Conservation (phyloP, 192 early-diverging fungal species). For the Backusella morwellensis region DNA sequence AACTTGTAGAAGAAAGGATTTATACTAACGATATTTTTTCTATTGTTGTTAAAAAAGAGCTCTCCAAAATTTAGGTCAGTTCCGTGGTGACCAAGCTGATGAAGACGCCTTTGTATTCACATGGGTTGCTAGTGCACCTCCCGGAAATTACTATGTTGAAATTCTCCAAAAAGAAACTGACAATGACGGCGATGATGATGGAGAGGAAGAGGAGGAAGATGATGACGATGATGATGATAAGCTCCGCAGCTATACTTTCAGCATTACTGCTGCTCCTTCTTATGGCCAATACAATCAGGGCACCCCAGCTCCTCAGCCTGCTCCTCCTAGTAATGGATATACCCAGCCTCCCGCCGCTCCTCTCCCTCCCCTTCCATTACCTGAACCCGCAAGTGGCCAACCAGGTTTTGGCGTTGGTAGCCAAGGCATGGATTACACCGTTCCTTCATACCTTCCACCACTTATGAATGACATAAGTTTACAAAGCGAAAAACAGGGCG, state of each 20-base stretch:
- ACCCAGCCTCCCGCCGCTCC: background rate
- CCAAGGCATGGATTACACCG: background rate
- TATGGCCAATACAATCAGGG: background rate
- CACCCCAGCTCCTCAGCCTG: background rate
- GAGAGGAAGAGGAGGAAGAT: background rate
- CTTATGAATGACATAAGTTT: background rate
- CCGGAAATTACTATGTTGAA: background rate
- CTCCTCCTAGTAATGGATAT: too few species aligned
- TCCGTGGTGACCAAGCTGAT: slow-evolving; percentile 2
- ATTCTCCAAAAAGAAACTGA: background rate
- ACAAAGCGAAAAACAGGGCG: background rate
- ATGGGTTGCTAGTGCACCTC: background rate
- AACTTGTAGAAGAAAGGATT: background rate
- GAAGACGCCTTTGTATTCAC: background rate
- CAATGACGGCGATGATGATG: background rate
- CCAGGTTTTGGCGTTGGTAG: background rate
- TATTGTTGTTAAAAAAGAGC: background rate
- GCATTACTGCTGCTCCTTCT: background rate
- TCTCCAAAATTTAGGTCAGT: background rate
- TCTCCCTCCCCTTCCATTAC: background rate
- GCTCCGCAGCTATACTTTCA: background rate
- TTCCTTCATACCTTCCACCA: background rate
- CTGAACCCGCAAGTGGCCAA: background rate
- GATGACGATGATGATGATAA: background rate
- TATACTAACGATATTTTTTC: background rate